phyloP scores from a whole-genome alignment of 2,329 filamentous ascomycete species.

The Scedosporium dehoogii region DNA sequence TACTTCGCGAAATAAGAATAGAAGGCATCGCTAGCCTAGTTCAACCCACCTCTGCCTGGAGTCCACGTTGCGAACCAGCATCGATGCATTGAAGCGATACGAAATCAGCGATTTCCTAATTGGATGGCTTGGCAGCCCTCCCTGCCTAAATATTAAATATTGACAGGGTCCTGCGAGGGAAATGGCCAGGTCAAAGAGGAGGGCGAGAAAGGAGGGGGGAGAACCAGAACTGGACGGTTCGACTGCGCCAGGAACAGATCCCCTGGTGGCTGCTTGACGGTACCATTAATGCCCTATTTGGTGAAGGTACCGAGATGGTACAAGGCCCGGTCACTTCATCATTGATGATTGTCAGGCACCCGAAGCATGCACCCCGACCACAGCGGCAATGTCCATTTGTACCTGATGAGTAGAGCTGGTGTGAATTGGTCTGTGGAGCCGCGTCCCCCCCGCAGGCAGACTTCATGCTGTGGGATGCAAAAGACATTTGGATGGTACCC shows the following conservation, averaged over 20 bases:
- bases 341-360: background rate
- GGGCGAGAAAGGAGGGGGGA: too few relatives aligned
- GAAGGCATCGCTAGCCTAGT: background rate
- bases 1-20: background rate
- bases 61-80: background rate
- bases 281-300: background rate
- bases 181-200: background rate
- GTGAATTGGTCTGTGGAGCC: background rate
- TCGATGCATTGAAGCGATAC: background rate
- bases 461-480: background rate
- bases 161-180: background rate
- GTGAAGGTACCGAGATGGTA: background rate
- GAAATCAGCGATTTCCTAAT: background rate
- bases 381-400: background rate
- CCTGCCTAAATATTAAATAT: background rate
- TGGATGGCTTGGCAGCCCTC: background rate
- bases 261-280: background rate
- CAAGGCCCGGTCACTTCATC: background rate
- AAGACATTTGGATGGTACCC: background rate
- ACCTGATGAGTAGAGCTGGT: background rate
- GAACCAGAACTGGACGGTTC: too few relatives aligned
- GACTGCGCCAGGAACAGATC: background rate
- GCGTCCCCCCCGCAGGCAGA: background rate
- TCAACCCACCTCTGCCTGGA: background rate
- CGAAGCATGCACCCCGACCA: background rate